These are phyloP conservation scores for Aspergillus cristatus DNA, from an alignment of 495 filamentous ascomycete genomes.

Conservation along the genomic window DNA sequence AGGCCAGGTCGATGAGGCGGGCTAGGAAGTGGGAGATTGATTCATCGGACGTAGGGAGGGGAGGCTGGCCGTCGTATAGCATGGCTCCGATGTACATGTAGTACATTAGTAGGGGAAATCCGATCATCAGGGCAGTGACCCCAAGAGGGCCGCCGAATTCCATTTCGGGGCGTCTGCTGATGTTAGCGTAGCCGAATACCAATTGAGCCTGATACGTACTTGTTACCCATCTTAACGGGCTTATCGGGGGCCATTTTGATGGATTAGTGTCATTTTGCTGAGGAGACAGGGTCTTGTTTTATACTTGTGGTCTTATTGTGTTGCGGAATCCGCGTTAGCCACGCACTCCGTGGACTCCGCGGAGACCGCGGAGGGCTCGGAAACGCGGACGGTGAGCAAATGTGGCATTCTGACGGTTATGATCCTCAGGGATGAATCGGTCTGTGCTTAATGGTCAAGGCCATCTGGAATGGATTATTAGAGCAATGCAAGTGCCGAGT, in stretches of 20 bases:
- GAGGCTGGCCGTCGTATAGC: constrained; percentile 75
- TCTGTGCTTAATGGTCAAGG: too few relatives aligned
- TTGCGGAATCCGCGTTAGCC: too few relatives aligned
- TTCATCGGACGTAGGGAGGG: constrained; percentile 51
- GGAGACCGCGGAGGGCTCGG: background rate
- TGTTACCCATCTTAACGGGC: too few relatives aligned
- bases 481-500: too few relatives aligned
- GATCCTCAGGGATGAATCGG: too few relatives aligned
- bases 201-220: too few relatives aligned
- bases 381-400: too few relatives aligned
- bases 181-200: background rate
- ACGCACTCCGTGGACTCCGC: background rate
- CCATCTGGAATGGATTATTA: too few relatives aligned
- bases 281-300: too few relatives aligned
- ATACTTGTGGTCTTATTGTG: too few relatives aligned
- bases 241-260: background rate
- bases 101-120: constrained; percentile 87
- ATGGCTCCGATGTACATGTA: constrained; percentile 96
- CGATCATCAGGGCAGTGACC: constrained; percentile 66
- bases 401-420: too few relatives aligned
- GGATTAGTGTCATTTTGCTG: background rate
- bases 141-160: constrained; percentile 84
- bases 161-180: constrained; percentile 29
- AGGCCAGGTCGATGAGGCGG: constrained; percentile 56
- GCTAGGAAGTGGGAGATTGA: constrained; percentile 51